These are phyloP conservation scores for Sporisorium sorghi DNA, from an alignment of 1,284 basidiomycete species.

Conservation along the genomic window DNA sequence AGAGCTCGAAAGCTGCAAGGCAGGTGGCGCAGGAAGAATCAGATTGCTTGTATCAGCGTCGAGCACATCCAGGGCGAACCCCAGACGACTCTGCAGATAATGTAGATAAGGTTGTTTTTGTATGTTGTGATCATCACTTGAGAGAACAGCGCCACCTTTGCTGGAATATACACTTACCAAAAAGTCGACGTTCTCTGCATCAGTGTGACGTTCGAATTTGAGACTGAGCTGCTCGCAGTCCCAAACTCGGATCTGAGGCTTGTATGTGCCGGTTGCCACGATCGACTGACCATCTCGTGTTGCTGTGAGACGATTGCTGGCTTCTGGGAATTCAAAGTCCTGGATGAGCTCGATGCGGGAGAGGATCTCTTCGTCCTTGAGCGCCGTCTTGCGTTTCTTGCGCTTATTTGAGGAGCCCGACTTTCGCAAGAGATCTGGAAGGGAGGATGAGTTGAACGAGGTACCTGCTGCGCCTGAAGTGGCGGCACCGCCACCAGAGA, in stretches of 20 bases:
- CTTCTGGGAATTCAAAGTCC: slow-evolving; percentile 98
- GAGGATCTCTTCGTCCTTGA: slow-evolving; percentile 60
- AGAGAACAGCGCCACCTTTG: background rate
- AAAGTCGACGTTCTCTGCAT: slow-evolving; percentile 98
- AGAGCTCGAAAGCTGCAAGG: background rate
- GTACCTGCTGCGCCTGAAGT: slow-evolving; percentile 56
- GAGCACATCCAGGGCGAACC: slow-evolving; percentile 23
- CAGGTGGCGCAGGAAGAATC: slow-evolving; percentile 11
- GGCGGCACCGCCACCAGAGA: slow-evolving; percentile 58
- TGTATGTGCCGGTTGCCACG: slow-evolving; percentile 96
- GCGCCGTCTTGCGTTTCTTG: slow-evolving; percentile 58
- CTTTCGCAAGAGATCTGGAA: slow-evolving; percentile 64
- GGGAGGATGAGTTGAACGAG: slow-evolving; percentile 66
- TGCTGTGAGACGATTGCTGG: slow-evolving; percentile 88
- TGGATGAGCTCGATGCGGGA: slow-evolving; percentile 70
- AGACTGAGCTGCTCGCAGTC: slow-evolving; percentile 91
- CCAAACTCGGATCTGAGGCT: slow-evolving; percentile 96
- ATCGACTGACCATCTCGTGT: slow-evolving; percentile 92
- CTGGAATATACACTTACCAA: slow-evolving; percentile 77
- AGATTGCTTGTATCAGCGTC: slow-evolving; percentile 53
- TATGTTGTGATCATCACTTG: slow-evolving; percentile 41
- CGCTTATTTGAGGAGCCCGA: slow-evolving; percentile 67
- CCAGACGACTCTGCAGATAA: slow-evolving; percentile 50
- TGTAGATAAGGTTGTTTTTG: slow-evolving; percentile 61
- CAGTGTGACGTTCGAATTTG: slow-evolving; percentile 96